These are phyloP conservation scores for Lentinula detonsa DNA, from an alignment of 768 basidiomycete species.

Conservation along the genomic window DNA sequence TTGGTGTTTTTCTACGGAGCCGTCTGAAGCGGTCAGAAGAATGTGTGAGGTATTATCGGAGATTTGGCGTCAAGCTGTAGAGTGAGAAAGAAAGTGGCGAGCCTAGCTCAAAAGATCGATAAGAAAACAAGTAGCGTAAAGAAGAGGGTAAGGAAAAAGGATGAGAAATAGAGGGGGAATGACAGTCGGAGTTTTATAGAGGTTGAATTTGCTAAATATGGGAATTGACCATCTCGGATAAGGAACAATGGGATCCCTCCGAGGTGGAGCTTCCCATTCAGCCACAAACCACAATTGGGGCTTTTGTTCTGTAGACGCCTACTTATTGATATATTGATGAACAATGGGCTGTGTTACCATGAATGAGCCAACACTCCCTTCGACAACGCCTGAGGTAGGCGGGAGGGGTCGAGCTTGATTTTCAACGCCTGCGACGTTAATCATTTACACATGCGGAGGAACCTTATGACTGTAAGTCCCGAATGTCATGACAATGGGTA, in stretches of 20 bases:
- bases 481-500: too few species aligned
- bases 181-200: neutral
- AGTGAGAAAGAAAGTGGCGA: constrained; percentile 1
- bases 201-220: neutral
- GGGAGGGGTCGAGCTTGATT: too few species aligned
- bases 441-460: too few species aligned
- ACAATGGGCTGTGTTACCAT: neutral
- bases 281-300: neutral
- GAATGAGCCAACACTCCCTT: neutral
- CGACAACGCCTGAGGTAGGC: too few species aligned
- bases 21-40: neutral
- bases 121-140: neutral
- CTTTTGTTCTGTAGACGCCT: neutral
- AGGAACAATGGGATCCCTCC: neutral
- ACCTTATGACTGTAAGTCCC: too few species aligned
- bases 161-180: neutral
- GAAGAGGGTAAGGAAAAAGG: neutral
- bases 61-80: constrained; percentile 2
- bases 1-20: neutral
- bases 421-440: too few species aligned
- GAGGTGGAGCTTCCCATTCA: neutral
- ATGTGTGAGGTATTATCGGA: neutral
- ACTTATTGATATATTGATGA: neutral
- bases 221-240: neutral
- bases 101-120: constrained; percentile 3